Conservation (phyloP, 2,329 filamentous ascomycete species). For the Diaporthe citrichinensis region DNA sequence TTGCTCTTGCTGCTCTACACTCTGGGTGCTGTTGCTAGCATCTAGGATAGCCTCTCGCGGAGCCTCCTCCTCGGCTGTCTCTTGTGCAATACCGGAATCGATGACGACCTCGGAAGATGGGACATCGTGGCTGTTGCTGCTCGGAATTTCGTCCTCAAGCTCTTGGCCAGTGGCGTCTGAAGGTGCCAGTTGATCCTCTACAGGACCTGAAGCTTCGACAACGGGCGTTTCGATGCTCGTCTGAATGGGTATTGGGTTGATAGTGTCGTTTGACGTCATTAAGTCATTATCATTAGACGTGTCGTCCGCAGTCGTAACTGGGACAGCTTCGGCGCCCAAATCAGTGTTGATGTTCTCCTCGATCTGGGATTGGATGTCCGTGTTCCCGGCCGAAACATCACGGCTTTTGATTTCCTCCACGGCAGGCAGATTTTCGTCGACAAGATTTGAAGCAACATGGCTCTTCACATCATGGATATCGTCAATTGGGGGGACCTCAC, state of each 20-base stretch:
- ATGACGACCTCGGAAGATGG: background rate
- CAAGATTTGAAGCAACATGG: slow-evolving; percentile 42
- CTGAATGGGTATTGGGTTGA: slow-evolving; percentile 15
- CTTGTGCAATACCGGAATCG: background rate
- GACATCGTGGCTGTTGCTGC: background rate
- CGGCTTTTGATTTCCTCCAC: slow-evolving; percentile 24
- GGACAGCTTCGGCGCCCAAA: background rate
- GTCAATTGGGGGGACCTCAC: slow-evolving; percentile 41
- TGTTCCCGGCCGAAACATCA: slow-evolving; percentile 31
- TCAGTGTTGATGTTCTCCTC: background rate
- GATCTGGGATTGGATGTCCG: background rate
- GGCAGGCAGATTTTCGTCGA: slow-evolving; percentile 35
- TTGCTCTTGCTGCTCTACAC: background rate
- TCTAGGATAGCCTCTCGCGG: background rate
- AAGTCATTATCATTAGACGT: slow-evolving; percentile 23
- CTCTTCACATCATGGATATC: slow-evolving; percentile 37
- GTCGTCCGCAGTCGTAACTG: slow-evolving; percentile 15
- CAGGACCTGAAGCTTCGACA: background rate
- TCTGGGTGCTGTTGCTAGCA: background rate
- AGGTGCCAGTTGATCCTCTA: background rate
- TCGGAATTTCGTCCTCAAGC: background rate
- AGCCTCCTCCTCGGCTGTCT: background rate
- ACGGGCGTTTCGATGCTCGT: slow-evolving; percentile 19
- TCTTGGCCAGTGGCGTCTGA: background rate
- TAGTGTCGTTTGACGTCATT: slow-evolving; percentile 18